These are phyloP conservation scores for Onygena corvina DNA, from an alignment of 2,329 filamentous ascomycete genomes.

Conservation along the genomic window DNA sequence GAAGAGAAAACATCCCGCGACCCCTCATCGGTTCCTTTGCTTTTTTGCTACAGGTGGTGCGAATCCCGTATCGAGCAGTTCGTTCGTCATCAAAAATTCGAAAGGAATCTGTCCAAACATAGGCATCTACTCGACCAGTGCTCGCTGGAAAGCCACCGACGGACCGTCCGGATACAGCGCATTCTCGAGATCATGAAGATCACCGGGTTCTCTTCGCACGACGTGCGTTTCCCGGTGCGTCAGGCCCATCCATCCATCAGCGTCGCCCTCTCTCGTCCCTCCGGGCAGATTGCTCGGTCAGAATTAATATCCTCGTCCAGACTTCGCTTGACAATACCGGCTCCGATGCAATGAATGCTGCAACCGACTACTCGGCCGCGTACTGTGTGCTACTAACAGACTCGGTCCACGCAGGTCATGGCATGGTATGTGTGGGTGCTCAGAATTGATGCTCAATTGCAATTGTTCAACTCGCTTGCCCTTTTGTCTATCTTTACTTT, in stretches of 20 bases:
- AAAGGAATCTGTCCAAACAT: no score
- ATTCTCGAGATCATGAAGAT: constrained; percentile 46
- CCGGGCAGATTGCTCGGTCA: constrained; percentile 9
- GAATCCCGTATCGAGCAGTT: no score
- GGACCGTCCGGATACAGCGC: no score
- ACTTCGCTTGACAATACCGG: constrained; percentile 96
- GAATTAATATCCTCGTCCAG: constrained; percentile 20
- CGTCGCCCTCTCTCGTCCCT: constrained; percentile 1
- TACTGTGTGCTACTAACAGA: constrained; percentile 86
- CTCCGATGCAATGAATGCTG: constrained; percentile 92
- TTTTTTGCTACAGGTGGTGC: no score
- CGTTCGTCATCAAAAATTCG: no score
- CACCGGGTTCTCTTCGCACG: constrained; percentile 57
- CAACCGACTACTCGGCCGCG: constrained; percentile 84
- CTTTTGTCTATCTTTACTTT: background rate
- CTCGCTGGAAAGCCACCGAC: no score
- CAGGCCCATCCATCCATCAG: no score
- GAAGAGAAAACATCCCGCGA: no score
- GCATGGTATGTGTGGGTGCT: constrained; percentile 27
- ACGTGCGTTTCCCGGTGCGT: constrained; percentile 58
- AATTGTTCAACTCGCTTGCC: background rate
- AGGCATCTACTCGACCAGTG: no score
- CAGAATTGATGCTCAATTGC: background rate
- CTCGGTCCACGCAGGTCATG: constrained; percentile 37
- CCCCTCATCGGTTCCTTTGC: no score